phyloP scores from a whole-genome alignment of 139 green algal genomes.

The Zygnema circumcarinatum region DNA sequence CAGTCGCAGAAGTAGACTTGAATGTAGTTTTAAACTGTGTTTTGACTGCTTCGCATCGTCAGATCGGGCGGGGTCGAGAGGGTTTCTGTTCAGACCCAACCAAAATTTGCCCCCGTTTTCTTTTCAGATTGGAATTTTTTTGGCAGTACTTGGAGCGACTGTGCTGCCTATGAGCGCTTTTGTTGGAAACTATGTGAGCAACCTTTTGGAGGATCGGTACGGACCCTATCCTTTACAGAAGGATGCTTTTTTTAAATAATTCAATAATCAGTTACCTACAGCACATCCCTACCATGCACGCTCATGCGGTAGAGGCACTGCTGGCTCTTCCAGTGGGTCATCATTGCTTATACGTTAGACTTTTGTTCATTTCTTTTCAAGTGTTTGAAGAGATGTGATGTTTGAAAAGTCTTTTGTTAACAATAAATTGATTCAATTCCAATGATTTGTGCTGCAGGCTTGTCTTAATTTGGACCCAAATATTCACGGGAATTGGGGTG shows the following conservation, averaged over 20 bases:
- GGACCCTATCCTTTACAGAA: background rate
- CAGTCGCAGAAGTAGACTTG: too few relatives aligned
- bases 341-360: too few relatives aligned
- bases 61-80: too few relatives aligned
- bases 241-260: background rate
- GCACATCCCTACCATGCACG: background rate
- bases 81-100: too few relatives aligned
- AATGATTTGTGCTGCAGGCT: conserved; percentile 15
- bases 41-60: too few relatives aligned
- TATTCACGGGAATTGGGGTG: conserved; percentile 28
- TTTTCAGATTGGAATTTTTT: conserved; percentile 23
- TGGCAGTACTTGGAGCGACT: conserved; percentile 38
- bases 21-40: too few relatives aligned
- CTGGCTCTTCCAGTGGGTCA: too few relatives aligned
- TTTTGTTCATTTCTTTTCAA: too few relatives aligned
- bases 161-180: conserved; percentile 41
- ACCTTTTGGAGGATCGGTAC: conserved; percentile 50
- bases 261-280: background rate
- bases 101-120: too few relatives aligned
- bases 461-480: conserved; percentile 51
- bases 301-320: background rate
- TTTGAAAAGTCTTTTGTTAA: too few relatives aligned
- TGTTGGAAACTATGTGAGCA: conserved; percentile 50
- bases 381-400: too few relatives aligned
- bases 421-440: too few relatives aligned